A percentile compares a stretch with the other conserved stretches of the same genome.
Conservation (phyloP, 768 basidiomycete genomes). For the Mycena venus region DNA sequence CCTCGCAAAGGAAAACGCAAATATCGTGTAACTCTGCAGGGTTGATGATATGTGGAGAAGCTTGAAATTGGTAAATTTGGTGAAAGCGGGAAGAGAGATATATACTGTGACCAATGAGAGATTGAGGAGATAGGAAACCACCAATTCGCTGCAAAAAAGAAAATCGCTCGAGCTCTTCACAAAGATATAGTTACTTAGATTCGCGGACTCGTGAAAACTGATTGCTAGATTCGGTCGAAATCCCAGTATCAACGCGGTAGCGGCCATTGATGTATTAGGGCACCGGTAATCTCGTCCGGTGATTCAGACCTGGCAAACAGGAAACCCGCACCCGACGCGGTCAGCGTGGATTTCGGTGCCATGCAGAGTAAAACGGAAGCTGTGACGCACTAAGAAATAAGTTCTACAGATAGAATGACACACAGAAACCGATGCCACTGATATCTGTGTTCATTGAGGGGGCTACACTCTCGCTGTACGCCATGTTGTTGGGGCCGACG, state of each 20-base stretch:
- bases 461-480: too few relatives aligned
- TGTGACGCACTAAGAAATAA: conserved; percentile 21
- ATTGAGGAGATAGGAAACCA: conserved; percentile 34
- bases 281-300: conserved; percentile 26
- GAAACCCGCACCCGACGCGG: conserved; percentile 11
- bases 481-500: too few relatives aligned
- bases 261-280: conserved; percentile 34
- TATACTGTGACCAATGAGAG: conserved; percentile 37
- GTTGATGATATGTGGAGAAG: conserved; percentile 31
- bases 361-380: not conserved
- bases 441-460: conserved; percentile 26
- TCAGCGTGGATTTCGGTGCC: not conserved
- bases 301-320: conserved; percentile 29
- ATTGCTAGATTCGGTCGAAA: conserved; percentile 27
- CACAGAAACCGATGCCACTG: conserved; percentile 30
- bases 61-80: conserved; percentile 23
- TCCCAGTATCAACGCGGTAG: conserved; percentile 34
- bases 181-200: too few relatives aligned
- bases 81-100: conserved; percentile 31
- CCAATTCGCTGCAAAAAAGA: conserved; percentile 26
- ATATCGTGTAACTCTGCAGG: conserved; percentile 34
- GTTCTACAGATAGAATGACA: conserved; percentile 34
- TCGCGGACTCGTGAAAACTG: conserved; percentile 32
- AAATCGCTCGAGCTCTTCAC: not conserved
- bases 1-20: conserved; percentile 32